A percentile compares a stretch with the other conserved stretches of the same genome.
Conservation (phyloP, 352 stramenopile species). For the Phytophthora nicotianae region DNA sequence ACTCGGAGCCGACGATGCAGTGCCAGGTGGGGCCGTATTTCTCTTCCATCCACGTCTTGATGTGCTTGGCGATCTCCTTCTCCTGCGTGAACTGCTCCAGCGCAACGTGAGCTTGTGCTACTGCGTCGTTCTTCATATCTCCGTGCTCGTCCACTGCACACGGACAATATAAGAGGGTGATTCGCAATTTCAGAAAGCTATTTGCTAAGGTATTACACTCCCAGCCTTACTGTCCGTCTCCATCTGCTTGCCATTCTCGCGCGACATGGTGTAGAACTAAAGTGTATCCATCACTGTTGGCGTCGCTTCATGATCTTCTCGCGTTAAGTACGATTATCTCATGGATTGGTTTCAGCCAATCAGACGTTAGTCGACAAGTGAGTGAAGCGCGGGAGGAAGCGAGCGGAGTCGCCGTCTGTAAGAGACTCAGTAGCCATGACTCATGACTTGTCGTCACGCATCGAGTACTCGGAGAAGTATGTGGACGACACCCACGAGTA, state of each 20-base stretch:
- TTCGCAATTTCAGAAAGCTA: background rate
- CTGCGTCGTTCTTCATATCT: slow-evolving; percentile 84
- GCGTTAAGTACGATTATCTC: slow-evolving; percentile 20
- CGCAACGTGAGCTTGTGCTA: slow-evolving; percentile 65
- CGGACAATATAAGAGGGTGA: background rate
- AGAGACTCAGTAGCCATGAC: slow-evolving; percentile 50
- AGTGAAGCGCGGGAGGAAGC: slow-evolving; percentile 15
- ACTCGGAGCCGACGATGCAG: slow-evolving; percentile 23
- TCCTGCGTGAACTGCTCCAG: slow-evolving; percentile 81
- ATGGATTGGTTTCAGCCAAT: slow-evolving; percentile 22
- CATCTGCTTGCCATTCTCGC: slow-evolving; percentile 80
- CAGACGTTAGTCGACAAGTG: slow-evolving; percentile 15
- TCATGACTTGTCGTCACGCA: slow-evolving; percentile 88
- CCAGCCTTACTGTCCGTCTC: slow-evolving; percentile 72
- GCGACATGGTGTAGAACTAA: slow-evolving; percentile 39
- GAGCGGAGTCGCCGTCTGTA: slow-evolving; percentile 7
- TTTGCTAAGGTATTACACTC: background rate
- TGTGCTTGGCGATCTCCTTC: slow-evolving; percentile 82
- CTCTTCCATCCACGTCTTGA: slow-evolving; percentile 78
- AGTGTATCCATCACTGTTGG: slow-evolving; percentile 7
- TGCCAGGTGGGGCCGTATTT: slow-evolving; percentile 48
- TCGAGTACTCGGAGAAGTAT: slow-evolving; percentile 97
- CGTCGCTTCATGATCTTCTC: slow-evolving; percentile 27
- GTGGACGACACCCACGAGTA: slow-evolving; percentile 94
- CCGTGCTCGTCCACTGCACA: slow-evolving; percentile 80